A percentile compares a stretch with the other conserved stretches of the same genome.
These are phyloP conservation scores for Kodamaea fungicola DNA, from an alignment of 1,139 yeast genomes.

Conservation along the genomic window DNA sequence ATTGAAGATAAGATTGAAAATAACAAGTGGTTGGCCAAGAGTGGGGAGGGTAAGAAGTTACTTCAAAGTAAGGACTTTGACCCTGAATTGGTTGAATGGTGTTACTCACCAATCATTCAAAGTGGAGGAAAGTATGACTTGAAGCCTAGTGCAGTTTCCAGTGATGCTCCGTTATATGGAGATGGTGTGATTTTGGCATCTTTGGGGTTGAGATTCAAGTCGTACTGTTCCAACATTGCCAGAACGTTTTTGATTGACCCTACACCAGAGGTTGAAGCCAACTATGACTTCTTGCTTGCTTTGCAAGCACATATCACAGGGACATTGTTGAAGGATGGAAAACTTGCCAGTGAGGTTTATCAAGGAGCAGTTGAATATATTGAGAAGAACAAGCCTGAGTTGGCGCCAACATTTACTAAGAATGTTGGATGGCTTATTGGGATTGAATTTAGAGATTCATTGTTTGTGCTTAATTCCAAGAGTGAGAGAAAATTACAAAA, in stretches of 20 bases:
- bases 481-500: slow-evolving; percentile 65
- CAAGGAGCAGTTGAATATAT: slow-evolving; percentile 59
- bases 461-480: slow-evolving; percentile 69
- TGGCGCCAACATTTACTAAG: slow-evolving; percentile 65
- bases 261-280: slow-evolving; percentile 68
- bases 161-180: slow-evolving; percentile 59
- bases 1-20: slow-evolving; percentile 82
- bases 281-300: slow-evolving; percentile 71
- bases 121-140: slow-evolving; percentile 85
- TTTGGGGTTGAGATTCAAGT: slow-evolving; percentile 81
- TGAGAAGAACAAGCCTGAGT: slow-evolving; percentile 56
- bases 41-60: slow-evolving; percentile 55
- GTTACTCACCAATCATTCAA: slow-evolving; percentile 88
- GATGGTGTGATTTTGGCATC: slow-evolving; percentile 84
- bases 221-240: slow-evolving; percentile 84
- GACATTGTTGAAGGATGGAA: slow-evolving; percentile 61
- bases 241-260: slow-evolving; percentile 93
- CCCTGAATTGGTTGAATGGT: slow-evolving; percentile 82
- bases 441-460: slow-evolving; percentile 82
- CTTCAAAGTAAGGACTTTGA: slow-evolving; percentile 57
- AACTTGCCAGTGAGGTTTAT: slow-evolving; percentile 63
- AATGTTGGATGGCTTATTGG: slow-evolving; percentile 92
- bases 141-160: slow-evolving; percentile 79
- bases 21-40: slow-evolving; percentile 62
- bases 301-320: slow-evolving; percentile 63